These are phyloP conservation scores for Carpinus fangiana DNA, from an alignment of 306 rosid genomes.

Conservation along the genomic window DNA sequence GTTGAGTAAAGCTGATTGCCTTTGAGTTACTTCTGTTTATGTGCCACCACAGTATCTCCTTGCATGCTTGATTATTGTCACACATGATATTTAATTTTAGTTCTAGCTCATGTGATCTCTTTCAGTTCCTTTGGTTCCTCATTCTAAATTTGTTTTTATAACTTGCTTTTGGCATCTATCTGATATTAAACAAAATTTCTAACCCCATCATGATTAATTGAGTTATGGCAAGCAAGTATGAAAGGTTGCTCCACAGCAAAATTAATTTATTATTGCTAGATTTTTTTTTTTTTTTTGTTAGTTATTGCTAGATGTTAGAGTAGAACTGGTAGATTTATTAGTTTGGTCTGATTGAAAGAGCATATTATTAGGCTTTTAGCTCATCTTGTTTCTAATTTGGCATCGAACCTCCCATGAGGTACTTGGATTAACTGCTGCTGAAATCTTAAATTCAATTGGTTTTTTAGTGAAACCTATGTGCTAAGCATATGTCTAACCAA, in stretches of 20 bases:
- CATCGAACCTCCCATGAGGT: too few relatives aligned
- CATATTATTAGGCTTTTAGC: neutral
- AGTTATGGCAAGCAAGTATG: neutral
- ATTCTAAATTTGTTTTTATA: neutral
- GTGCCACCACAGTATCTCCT: neutral
- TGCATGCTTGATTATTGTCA: neutral
- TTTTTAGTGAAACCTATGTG: neutral
- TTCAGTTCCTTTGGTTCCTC: neutral
- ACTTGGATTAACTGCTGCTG: too few relatives aligned
- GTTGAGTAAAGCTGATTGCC: neutral
- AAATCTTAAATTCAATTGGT: neutral
- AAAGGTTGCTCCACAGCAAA: neutral
- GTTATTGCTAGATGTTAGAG: neutral
- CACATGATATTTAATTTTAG: neutral
- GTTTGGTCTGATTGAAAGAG: neutral
- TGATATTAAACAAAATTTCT: conserved; percentile 1
- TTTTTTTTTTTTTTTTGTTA: neutral
- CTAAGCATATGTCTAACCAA: too few relatives aligned
- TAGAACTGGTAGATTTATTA: neutral
- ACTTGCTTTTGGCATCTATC: neutral
- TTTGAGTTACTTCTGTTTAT: neutral
- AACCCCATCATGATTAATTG: neutral
- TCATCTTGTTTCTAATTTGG: neutral
- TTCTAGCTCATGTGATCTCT: neutral
- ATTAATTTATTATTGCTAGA: neutral